Conservation (phyloP, 345 rosid species). For the Sisymbrium irio region DNA sequence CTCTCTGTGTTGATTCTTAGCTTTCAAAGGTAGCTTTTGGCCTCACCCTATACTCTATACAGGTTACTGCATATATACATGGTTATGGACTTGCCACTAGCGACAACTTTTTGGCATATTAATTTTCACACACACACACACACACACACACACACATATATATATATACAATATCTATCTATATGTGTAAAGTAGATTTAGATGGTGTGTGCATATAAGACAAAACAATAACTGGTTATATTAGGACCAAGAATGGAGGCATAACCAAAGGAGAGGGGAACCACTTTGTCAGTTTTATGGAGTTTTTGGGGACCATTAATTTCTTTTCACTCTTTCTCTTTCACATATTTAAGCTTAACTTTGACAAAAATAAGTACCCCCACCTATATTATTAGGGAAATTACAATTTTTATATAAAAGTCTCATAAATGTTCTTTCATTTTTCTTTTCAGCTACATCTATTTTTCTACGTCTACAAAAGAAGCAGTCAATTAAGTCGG, state of each 20-base stretch:
- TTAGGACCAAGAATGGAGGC: conserved; percentile 37
- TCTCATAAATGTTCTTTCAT: neutral
- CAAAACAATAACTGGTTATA: conserved; percentile 31
- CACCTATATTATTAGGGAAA: conserved; percentile 11
- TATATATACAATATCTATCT: too few relatives aligned
- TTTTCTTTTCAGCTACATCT: conserved; percentile 28
- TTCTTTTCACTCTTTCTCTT: conserved; percentile 25
- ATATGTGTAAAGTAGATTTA: neutral
- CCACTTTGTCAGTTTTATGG: conserved; percentile 37
- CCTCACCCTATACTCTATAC: conserved; percentile 37
- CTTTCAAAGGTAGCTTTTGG: conserved; percentile 33
- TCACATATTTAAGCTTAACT: conserved; percentile 32
- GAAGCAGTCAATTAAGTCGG: conserved; percentile 26
- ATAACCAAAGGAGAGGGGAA: conserved; percentile 31
- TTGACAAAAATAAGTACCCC: conserved; percentile 26
- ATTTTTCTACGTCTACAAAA: conserved; percentile 13
- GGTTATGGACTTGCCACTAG: conserved; percentile 31
- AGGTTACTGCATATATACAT: conserved; percentile 35
- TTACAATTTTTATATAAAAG: neutral
- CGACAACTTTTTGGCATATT: conserved; percentile 17
- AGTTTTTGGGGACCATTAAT: conserved; percentile 29
- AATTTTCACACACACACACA: conserved; percentile 2
- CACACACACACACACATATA: neutral
- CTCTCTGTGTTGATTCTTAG: conserved; percentile 37
- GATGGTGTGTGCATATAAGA: conserved; percentile 15